Evolutionary conservation across 495 filamentous ascomycete species (phyloP).

Genomic region (Neurospora pannonica): DNA sequence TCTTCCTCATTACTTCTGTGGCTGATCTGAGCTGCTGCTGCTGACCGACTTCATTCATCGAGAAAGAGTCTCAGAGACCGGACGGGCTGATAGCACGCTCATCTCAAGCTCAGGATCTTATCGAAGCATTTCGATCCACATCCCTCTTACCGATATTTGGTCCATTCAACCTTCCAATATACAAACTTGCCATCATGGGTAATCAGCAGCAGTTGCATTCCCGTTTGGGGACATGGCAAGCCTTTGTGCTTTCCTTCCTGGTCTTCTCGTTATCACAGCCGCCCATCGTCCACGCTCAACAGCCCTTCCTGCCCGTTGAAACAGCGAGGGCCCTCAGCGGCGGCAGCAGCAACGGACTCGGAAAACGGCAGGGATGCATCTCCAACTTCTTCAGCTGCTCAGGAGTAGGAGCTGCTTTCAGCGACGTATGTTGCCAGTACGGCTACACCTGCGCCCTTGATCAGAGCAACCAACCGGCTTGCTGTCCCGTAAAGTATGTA

Average conservation of each 20-base stretch:
- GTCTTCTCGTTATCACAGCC: background rate
- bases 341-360: background rate
- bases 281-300: conserved; percentile 9
- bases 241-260: background rate
- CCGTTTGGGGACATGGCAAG: background rate
- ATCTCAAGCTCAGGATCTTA: background rate
- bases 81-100: background rate
- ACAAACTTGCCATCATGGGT: background rate
- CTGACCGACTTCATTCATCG: background rate
- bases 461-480: conserved; percentile 31
- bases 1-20: background rate
- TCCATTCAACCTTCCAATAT: too few relatives aligned
- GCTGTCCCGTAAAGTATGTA: conserved; percentile 37
- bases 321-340: conserved; percentile 6
- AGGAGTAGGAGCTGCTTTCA: conserved; percentile 26
- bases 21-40: background rate
- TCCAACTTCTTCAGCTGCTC: conserved; percentile 37
- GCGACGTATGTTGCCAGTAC: conserved; percentile 34
- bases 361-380: conserved; percentile 21
- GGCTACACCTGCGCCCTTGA: conserved; percentile 35
- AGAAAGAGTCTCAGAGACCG: background rate
- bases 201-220: background rate
- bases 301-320: conserved; percentile 22
- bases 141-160: background rate
- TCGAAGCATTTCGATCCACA: background rate